Evolutionary conservation across 1,139 yeast genomes (phyloP).

Genomic region (Yarrowia galli): DNA sequence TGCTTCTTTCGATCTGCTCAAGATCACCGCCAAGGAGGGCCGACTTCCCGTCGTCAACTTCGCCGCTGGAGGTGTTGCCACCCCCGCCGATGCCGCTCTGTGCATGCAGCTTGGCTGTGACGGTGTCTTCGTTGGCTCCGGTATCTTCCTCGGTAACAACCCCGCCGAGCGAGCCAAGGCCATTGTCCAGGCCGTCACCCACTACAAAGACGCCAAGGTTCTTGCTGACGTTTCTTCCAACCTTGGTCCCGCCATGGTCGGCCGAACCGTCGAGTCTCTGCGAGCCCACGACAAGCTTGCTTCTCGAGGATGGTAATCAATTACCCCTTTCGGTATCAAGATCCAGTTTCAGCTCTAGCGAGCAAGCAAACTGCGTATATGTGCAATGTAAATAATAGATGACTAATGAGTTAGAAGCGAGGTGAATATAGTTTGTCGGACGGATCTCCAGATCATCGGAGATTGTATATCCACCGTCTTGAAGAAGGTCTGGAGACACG

Average conservation of each 20-base stretch:
- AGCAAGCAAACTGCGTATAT: not conserved
- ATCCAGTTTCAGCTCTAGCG: not conserved
- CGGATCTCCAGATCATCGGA: no score
- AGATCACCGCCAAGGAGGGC: slow-evolving; percentile 60
- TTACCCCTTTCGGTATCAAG: not conserved
- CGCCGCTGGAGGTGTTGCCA: slow-evolving; percentile 91
- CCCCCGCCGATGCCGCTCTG: slow-evolving; percentile 88
- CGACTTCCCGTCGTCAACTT: slow-evolving; percentile 85
- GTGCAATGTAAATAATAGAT: slow-evolving; percentile 37
- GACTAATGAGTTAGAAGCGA: slow-evolving; percentile 23
- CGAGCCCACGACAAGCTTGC: slow-evolving; percentile 59
- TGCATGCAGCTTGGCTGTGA: slow-evolving; percentile 93
- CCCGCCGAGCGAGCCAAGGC: slow-evolving; percentile 81
- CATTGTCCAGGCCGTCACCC: slow-evolving; percentile 82
- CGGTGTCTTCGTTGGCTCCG: slow-evolving; percentile 91
- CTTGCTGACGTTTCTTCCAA: slow-evolving; percentile 76
- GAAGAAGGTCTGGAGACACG: no score
- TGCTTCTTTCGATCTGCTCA: slow-evolving; percentile 64
- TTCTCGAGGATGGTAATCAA: slow-evolving; percentile 62
- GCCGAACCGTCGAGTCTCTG: slow-evolving; percentile 64
- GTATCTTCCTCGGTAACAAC: slow-evolving; percentile 78
- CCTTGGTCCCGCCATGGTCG: slow-evolving; percentile 79
- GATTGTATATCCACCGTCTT: no score
- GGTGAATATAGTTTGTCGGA: no score
- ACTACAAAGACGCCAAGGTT: slow-evolving; percentile 68